phyloP scores from a whole-genome alignment of 805 yeast species.

The Kurtzmaniella fragi region DNA sequence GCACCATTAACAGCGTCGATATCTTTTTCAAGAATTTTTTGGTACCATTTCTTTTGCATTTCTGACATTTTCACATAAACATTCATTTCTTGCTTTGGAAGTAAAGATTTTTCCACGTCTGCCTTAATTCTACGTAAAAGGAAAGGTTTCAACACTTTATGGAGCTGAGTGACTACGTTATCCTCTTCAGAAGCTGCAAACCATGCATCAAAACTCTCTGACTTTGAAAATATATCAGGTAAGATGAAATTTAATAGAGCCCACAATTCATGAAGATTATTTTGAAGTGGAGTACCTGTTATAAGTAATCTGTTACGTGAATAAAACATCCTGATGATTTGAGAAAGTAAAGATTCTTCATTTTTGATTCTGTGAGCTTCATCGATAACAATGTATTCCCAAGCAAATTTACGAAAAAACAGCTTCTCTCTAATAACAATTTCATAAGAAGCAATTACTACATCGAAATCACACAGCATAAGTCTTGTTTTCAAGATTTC shows the following conservation, averaged over 20 bases:
- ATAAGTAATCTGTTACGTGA: slow-evolving; percentile 66
- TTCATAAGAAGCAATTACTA: slow-evolving; percentile 67
- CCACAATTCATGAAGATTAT: slow-evolving; percentile 77
- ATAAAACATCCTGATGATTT: slow-evolving; percentile 67
- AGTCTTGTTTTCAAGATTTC: slow-evolving; percentile 47
- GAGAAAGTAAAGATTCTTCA: slow-evolving; percentile 68
- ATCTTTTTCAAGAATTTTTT: slow-evolving; percentile 70
- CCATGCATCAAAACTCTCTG: slow-evolving; percentile 74
- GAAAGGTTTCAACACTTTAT: slow-evolving; percentile 72
- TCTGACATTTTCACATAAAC: slow-evolving; percentile 69
- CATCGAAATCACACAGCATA: slow-evolving; percentile 63
- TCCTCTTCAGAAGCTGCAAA: slow-evolving; percentile 45
- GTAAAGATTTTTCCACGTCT: slow-evolving; percentile 74
- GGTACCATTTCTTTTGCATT: slow-evolving; percentile 80
- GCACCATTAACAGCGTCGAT: slow-evolving; percentile 85
- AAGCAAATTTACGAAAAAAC: slow-evolving; percentile 56
- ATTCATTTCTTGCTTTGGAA: slow-evolving; percentile 72
- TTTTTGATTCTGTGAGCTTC: slow-evolving; percentile 83
- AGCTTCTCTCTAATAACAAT: slow-evolving; percentile 73
- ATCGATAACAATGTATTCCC: slow-evolving; percentile 77
- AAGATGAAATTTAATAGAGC: slow-evolving; percentile 69
- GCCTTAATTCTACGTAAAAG: slow-evolving; percentile 70
- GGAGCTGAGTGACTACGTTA: slow-evolving; percentile 60
- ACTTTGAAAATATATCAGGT: slow-evolving; percentile 74
- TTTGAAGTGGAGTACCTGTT: slow-evolving; percentile 81